A percentile compares a stretch with the other conserved stretches of the same genome.
Conservation (phyloP, 305 asterid species). For the Petunia hybrid region DNA sequence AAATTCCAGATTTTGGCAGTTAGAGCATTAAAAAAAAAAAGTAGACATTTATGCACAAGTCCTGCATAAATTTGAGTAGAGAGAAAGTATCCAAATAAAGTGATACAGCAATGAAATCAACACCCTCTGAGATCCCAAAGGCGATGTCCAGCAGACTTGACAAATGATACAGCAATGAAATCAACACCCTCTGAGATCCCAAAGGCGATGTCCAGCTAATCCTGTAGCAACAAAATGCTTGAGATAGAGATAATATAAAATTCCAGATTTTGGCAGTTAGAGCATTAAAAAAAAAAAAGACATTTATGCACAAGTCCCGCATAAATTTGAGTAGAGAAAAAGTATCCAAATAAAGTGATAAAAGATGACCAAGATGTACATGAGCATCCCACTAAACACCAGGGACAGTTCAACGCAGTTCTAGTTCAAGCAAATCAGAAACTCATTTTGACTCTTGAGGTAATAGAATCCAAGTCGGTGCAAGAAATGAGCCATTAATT, state of each 20-base stretch:
- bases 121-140: slow-evolving; percentile 96
- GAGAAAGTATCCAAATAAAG: background rate
- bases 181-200: slow-evolving; percentile 36
- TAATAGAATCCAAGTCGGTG: background rate
- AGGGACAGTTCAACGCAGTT: background rate
- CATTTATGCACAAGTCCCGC: background rate
- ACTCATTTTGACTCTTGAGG: background rate
- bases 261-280: too few species aligned
- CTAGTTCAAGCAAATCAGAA: background rate
- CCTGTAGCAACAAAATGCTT: too few species aligned
- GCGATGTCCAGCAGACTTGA: slow-evolving; percentile 99
- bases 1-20: background rate
- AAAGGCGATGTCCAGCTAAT: too few species aligned
- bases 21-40: background rate
- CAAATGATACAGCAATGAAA: slow-evolving; percentile 96
- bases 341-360: background rate
- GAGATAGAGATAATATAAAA: too few species aligned
- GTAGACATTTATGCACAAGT: background rate
- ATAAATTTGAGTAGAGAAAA: background rate
- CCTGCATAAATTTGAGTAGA: background rate
- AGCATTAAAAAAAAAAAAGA: too few species aligned
- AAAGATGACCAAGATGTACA: background rate
- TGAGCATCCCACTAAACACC: background rate
- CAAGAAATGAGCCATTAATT: background rate
- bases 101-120: slow-evolving; percentile 26